Evolutionary conservation across 495 filamentous ascomycete genomes (phyloP).

Genomic region (Penicillium herquei): DNA sequence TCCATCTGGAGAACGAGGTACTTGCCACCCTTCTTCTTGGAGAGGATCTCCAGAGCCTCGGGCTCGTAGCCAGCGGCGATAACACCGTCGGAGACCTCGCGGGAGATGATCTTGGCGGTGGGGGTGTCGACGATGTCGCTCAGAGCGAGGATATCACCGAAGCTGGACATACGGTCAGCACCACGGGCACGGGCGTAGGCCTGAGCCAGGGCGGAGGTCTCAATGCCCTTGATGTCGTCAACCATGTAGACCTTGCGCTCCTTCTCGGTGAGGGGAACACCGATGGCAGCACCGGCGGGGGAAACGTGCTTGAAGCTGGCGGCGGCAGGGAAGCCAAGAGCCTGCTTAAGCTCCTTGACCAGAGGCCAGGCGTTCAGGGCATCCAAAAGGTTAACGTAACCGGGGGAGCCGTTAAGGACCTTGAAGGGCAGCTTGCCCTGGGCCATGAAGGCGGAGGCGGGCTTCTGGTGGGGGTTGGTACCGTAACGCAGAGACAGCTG

Average conservation of each 20-base stretch:
- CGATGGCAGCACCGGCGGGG: conserved; percentile 92
- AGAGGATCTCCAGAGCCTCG: conserved; percentile 84
- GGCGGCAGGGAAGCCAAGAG: conserved; percentile 84
- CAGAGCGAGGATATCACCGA: conserved; percentile 93
- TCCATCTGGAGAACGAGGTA: conserved; percentile 97
- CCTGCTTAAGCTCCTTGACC: conserved; percentile 92
- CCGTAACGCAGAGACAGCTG: conserved; percentile 89
- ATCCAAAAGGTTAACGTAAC: conserved; percentile 96
- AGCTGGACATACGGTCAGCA: conserved; percentile 95
- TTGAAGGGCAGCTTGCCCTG: conserved; percentile 85
- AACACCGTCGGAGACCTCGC: conserved; percentile 96
- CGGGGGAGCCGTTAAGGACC: conserved; percentile 87
- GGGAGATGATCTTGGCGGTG: conserved; percentile 93
- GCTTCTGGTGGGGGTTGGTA: conserved; percentile 96
- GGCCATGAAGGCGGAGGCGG: conserved; percentile 76
- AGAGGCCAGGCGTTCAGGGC: conserved; percentile 95
- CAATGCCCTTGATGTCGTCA: conserved; percentile 85
- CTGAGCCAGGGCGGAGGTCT: conserved; percentile 80
- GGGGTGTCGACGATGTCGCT: conserved; percentile 84
- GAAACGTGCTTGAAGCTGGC: conserved; percentile 99
- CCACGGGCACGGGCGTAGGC: conserved; percentile 94
- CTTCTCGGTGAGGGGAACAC: conserved; percentile 75
- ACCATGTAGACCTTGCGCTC: conserved; percentile 99
- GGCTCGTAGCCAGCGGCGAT: conserved; percentile 84
- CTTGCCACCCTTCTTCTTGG: conserved; percentile 97